Conservation (phyloP, 1,284 basidiomycete genomes). For the Microbotryum intermedium region DNA sequence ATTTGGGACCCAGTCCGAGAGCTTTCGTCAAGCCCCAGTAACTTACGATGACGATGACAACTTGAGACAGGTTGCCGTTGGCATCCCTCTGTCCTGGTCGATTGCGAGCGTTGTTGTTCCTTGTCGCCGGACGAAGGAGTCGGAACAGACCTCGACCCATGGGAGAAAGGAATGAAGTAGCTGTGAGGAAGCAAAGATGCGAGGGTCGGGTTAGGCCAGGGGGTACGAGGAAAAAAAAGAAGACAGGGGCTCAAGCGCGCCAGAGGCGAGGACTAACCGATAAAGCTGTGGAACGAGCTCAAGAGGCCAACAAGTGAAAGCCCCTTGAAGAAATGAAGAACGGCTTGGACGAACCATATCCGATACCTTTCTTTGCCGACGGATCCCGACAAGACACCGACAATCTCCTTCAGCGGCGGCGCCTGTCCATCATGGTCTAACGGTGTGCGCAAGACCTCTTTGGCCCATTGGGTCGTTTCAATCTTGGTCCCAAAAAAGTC, state of each 20-base stretch:
- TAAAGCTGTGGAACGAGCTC: conserved; percentile 11
- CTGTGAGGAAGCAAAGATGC: not conserved
- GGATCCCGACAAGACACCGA: no score
- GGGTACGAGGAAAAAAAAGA: not conserved
- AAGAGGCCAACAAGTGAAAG: conserved; percentile 11
- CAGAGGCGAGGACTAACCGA: not conserved
- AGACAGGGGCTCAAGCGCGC: no score
- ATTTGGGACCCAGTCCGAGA: not conserved
- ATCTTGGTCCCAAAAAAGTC: conserved; percentile 17
- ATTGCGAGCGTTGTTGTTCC: not conserved
- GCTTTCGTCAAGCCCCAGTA: not conserved
- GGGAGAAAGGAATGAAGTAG: conserved; percentile 17
- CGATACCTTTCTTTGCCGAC: no score
- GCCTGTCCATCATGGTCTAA: no score
- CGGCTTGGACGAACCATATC: not conserved
- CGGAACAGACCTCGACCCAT: conserved; percentile 17
- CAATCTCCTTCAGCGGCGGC: no score
- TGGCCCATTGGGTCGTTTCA: conserved; percentile 7
- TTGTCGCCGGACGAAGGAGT: conserved; percentile 5
- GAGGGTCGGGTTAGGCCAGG: not conserved
- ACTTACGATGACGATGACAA: conserved; percentile 16
- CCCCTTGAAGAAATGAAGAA: conserved; percentile 19
- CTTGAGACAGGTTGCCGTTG: conserved; percentile 4
- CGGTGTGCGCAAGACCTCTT: no score
- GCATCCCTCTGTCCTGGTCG: conserved; percentile 1